Percentiles rank a stretch among this genome's conserved stretches.
Evolutionary conservation across 169 alveolate species (phyloP).

Genomic region (Plasmodium sp.): DNA sequence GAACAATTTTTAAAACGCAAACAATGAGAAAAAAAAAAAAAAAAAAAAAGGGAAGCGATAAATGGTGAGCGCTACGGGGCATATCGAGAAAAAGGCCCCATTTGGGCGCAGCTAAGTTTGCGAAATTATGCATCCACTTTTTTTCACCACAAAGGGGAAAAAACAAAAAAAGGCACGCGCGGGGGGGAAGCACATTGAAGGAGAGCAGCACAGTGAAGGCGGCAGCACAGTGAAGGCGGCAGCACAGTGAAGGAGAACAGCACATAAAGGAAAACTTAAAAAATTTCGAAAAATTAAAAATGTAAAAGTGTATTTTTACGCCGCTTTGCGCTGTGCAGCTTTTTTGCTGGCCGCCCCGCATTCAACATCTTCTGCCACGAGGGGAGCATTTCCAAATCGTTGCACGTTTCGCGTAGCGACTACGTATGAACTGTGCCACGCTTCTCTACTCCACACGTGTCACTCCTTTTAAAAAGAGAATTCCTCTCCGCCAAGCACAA

Average conservation of each 20-base stretch:
- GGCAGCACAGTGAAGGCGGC: background rate
- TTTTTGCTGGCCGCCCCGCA: background rate
- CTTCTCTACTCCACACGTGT: background rate
- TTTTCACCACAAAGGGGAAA: background rate
- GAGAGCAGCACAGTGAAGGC: background rate
- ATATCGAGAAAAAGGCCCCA: background rate
- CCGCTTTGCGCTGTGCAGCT: background rate
- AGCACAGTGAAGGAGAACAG: background rate
- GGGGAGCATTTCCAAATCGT: background rate
- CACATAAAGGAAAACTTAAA: background rate
- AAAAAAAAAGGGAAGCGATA: background rate
- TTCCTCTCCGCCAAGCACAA: background rate
- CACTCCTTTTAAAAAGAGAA: background rate
- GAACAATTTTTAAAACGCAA: background rate
- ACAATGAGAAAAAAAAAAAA: background rate
- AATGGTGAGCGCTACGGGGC: background rate
- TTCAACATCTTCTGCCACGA: background rate
- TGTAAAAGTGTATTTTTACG: background rate
- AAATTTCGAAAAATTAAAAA: slow-evolving; percentile 8
- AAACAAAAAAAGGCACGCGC: background rate
- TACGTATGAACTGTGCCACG: background rate
- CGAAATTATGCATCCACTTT: background rate
- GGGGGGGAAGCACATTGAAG: background rate
- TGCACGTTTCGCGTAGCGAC: background rate
- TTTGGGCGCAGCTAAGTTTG: background rate